Base-by-base conservation (phyloP, 768 basidiomycete genomes). In the Dictyophora rubrovolvata region DNA sequence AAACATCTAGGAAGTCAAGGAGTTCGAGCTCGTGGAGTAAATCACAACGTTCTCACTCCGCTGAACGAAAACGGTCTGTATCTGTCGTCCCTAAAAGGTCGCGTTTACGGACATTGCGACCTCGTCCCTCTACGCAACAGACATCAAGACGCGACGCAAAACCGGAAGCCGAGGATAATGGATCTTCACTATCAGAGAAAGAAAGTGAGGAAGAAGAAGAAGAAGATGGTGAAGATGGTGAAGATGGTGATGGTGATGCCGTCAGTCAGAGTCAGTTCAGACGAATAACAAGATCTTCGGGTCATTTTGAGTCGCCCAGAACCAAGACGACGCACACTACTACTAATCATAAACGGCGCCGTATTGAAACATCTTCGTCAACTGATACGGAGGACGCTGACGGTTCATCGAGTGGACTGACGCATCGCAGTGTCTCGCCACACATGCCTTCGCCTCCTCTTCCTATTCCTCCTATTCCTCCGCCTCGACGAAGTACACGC, bases 241-340 rank as follows among this genome's bases (percentile, higher is more conserved):
- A 68, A 12, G 73, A 72, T 14, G 81, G 81, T 49, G 77, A 72
- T 68, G 14, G 72, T 71, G 79, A 59, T 70, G 67, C n/a, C 71
- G 79, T 33, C 91, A 89, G 89, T 90, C 34, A 71, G 81, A 3
- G 77, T 71, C 8, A 86, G 81, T 12, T 79, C 81, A 1, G 86
- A 86, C 68, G 89, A 92, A 65, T 74, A 72, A 59, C 57, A 51
- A 33, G 50, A 36, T 51, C 57, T 17, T 51, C 50, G 21, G 50
- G 50, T 28, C 48, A 21, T 3, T 51, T 59, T n/a, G 33, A 59
- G 3, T 51, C 50, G 18, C 49, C 49, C 18, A 59, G 51, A 34
- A 54, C 62, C 22, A 61, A 62, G 21, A 58, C 65, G 5, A 55
- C 68, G 33, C 65, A 62, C 58, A 35, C 66, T 34, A 7, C 63